Evolutionary conservation across 1,284 basidiomycete species (phyloP).

Genomic region (Leccinum pachyderme): DNA sequence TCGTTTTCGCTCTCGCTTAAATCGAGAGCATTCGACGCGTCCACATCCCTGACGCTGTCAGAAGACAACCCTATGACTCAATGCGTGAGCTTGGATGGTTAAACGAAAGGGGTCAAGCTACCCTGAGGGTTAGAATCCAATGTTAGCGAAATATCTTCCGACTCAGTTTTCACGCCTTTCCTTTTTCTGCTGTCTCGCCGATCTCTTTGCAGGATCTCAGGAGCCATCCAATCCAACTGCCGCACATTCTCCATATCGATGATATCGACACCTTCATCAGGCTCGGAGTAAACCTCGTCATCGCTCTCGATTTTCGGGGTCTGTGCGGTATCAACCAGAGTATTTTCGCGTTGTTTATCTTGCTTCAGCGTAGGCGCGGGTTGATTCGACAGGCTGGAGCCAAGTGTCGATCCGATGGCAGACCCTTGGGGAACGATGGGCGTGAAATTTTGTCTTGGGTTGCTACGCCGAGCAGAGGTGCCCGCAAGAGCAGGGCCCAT

Average conservation of each 20-base stretch:
- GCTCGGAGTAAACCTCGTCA: constrained; percentile 80
- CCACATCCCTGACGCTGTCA: constrained; percentile 46
- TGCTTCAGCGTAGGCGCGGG: constrained; percentile 42
- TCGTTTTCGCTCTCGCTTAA: constrained; percentile 85
- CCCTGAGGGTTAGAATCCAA: constrained; percentile 37
- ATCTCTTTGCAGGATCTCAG: constrained; percentile 71
- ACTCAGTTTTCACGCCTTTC: constrained; percentile 44
- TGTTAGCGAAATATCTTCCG: constrained; percentile 37
- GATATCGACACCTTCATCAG: constrained; percentile 84
- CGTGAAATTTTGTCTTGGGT: constrained; percentile 55
- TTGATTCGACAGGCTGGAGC: constrained; percentile 47
- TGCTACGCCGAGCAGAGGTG: constrained; percentile 47
- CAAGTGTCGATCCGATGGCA: constrained; percentile 38
- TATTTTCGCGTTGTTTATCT: constrained; percentile 36
- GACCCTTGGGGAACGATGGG: constrained; percentile 41
- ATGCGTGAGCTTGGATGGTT: background rate
- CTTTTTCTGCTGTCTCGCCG: constrained; percentile 43
- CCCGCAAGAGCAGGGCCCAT: constrained; percentile 74
- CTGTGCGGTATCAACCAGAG: constrained; percentile 26
- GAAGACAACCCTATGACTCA: constrained; percentile 29
- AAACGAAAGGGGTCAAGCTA: constrained; percentile 13
- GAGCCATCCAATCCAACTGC: constrained; percentile 86
- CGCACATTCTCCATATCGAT: constrained; percentile 84
- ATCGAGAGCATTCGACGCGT: constrained; percentile 73
- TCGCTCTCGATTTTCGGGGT: constrained; percentile 43